Evolutionary conservation across 2,329 filamentous ascomycete genomes (phyloP).

Genomic region (Geoglossum cookeanum): DNA sequence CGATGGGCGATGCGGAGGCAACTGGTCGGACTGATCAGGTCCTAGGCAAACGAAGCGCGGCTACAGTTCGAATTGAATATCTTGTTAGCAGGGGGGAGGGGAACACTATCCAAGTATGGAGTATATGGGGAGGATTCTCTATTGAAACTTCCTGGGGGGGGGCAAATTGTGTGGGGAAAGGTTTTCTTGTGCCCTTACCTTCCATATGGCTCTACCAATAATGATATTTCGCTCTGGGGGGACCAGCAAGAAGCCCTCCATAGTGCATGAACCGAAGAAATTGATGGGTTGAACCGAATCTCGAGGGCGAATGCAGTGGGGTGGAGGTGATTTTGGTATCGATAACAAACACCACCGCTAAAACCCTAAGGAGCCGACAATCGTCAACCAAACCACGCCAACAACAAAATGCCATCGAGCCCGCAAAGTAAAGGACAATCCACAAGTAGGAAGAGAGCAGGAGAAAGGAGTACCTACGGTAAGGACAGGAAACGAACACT

Average conservation of each 20-base stretch:
- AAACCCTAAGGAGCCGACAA: neutral
- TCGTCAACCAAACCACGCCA: neutral
- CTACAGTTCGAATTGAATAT: neutral
- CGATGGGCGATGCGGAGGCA: neutral
- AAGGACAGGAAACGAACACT: neutral
- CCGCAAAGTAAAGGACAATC: neutral
- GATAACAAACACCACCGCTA: neutral
- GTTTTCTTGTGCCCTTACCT: too few relatives aligned
- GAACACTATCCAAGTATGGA: neutral
- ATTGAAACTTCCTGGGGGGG: neutral
- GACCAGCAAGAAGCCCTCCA: conserved; percentile 32
- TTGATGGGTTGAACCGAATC: neutral
- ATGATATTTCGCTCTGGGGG: conserved; percentile 34
- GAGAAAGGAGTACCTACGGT: neutral
- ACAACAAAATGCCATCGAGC: neutral
- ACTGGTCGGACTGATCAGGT: neutral
- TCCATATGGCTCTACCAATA: conserved; percentile 33
- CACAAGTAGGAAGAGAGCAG: neutral
- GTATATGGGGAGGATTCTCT: too few relatives aligned
- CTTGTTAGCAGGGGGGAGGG: neutral
- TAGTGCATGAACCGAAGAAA: conserved; percentile 13
- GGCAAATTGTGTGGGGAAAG: too few relatives aligned
- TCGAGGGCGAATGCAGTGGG: neutral
- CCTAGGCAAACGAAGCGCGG: conserved; percentile 3
- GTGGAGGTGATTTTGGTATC: neutral